Conservation (phyloP, 2,329 filamentous ascomycete species). For the Scedosporium apiospermum region DNA sequence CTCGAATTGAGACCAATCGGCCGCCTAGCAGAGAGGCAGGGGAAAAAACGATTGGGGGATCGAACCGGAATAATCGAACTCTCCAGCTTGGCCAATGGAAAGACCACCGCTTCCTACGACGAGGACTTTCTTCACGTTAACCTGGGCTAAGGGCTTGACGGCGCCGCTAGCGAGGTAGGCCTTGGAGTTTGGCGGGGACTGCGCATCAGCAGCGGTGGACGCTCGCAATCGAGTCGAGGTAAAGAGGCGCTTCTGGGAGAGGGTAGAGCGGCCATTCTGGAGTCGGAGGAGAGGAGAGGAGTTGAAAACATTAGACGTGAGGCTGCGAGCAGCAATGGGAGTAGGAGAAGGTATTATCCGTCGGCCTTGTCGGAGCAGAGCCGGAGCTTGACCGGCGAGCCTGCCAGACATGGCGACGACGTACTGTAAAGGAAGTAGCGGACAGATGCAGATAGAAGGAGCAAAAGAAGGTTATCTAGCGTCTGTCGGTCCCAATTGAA, state of each 20-base stretch:
- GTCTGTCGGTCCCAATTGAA: slow-evolving; percentile 5
- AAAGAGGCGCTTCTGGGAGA: slow-evolving; percentile 37
- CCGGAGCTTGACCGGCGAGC: slow-evolving; percentile 48
- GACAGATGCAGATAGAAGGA: background rate
- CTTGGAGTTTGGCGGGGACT: slow-evolving; percentile 70
- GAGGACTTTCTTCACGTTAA: slow-evolving; percentile 93
- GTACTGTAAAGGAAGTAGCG: background rate
- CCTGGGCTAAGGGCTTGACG: slow-evolving; percentile 67
- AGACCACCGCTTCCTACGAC: slow-evolving; percentile 94
- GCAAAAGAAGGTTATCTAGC: background rate
- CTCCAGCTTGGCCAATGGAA: slow-evolving; percentile 93
- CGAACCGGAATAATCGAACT: slow-evolving; percentile 97
- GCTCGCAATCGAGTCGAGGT: slow-evolving; percentile 33
- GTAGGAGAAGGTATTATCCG: slow-evolving; percentile 27
- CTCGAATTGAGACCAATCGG: background rate
- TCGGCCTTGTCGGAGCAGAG: slow-evolving; percentile 45
- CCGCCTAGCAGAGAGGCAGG: background rate
- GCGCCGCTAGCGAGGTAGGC: slow-evolving; percentile 84
- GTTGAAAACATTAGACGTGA: slow-evolving; percentile 19
- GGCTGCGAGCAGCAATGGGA: slow-evolving; percentile 30
- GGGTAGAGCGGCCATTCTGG: slow-evolving; percentile 17
- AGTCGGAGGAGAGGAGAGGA: background rate
- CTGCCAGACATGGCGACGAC: slow-evolving; percentile 22
- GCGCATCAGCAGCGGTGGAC: slow-evolving; percentile 35
- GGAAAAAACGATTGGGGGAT: slow-evolving; percentile 14